Evolutionary conservation across 192 early-diverging fungal genomes (phyloP).

Genomic region (Gonapodya prolifera): DNA sequence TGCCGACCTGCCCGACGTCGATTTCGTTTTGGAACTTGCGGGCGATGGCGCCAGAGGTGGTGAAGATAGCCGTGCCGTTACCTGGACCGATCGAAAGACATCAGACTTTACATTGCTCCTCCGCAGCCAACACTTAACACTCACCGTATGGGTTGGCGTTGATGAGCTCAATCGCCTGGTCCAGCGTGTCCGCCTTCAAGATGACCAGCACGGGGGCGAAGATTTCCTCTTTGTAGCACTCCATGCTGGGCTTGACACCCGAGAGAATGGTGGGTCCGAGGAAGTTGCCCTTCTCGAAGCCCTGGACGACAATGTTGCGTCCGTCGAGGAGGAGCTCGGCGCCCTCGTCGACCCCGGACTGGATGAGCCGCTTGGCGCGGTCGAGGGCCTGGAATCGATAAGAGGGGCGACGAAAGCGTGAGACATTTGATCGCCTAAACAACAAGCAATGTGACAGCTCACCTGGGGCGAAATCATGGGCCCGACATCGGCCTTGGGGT

Average conservation of each 20-base stretch:
- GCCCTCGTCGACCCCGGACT: constrained; percentile 69
- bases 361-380: constrained; percentile 64
- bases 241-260: constrained; percentile 62
- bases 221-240: constrained; percentile 63
- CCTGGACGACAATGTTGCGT: constrained; percentile 54
- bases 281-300: constrained; percentile 89
- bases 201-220: constrained; percentile 88
- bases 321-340: constrained; percentile 77
- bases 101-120: not conserved
- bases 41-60: constrained; percentile 75
- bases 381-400: constrained; percentile 63
- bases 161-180: constrained; percentile 81
- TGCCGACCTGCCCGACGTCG: constrained; percentile 85
- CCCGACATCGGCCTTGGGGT: constrained; percentile 74
- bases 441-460: not conserved
- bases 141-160: constrained; percentile 87
- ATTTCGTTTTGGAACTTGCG: constrained; percentile 78
- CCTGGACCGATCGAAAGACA: not conserved
- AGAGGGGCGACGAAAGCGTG: constrained; percentile 10
- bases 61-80: constrained; percentile 60
- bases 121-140: constrained; percentile 21
- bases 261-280: constrained; percentile 83
- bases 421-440: not conserved
- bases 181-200: constrained; percentile 68
- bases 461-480: constrained; percentile 61